A percentile compares a stretch with the other conserved stretches of the same genome.
Evolutionary conservation across 2,329 filamentous ascomycete genomes (phyloP).

Genomic region (Cercospora janseana): DNA sequence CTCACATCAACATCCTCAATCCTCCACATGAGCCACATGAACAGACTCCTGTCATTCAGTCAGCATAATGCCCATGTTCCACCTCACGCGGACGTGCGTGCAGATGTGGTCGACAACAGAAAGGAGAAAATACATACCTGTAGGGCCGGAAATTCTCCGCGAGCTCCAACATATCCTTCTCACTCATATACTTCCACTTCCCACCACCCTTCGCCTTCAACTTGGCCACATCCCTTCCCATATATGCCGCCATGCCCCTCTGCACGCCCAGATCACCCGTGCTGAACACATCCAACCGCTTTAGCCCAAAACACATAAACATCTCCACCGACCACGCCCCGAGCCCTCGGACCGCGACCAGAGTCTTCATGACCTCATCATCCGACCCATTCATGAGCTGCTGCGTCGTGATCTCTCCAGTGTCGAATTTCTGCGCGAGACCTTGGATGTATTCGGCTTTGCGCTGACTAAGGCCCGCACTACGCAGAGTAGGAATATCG

Average conservation of each 20-base stretch:
- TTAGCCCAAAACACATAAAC: conserved; percentile 95
- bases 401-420: conserved; percentile 69
- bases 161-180: conserved; percentile 84
- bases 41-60: conserved; percentile 62
- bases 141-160: conserved; percentile 81
- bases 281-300: conserved; percentile 90
- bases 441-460: conserved; percentile 95
- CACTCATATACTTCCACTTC: conserved; percentile 98
- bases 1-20: conserved; percentile 27
- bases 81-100: background rate
- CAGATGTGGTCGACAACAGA: background rate
- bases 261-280: conserved; percentile 92
- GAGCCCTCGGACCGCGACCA: conserved; percentile 82
- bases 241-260: conserved; percentile 86
- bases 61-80: conserved; percentile 12
- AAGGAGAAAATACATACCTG: conserved; percentile 49
- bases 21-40: conserved; percentile 98
- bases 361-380: conserved; percentile 76
- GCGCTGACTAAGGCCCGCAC: conserved; percentile 84
- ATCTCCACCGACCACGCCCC: conserved; percentile 94
- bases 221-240: conserved; percentile 78
- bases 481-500: conserved; percentile 67
- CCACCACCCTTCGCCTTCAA: conserved; percentile 74
- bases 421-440: conserved; percentile 75
- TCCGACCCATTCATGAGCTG: conserved; percentile 78